Percentiles rank a stretch among this genome's conserved stretches.
These are phyloP conservation scores for Aspergillus novofumigatus DNA, from an alignment of 2,329 filamentous ascomycete species.

Conservation along the genomic window DNA sequence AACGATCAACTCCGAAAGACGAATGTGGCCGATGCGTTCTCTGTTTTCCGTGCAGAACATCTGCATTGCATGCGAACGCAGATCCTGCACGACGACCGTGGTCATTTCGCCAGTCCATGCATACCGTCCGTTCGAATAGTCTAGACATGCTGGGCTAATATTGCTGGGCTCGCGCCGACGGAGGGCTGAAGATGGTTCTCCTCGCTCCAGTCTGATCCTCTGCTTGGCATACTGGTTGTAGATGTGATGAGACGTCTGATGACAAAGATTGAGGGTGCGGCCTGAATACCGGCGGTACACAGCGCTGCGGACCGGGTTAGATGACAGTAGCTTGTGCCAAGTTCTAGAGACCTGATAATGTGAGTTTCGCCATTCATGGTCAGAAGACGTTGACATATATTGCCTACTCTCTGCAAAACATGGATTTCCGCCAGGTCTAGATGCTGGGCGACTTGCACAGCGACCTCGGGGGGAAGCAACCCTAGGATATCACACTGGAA, in stretches of 20 bases:
- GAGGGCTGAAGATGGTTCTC: slow-evolving; percentile 12
- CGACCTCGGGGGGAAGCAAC: slow-evolving; percentile 31
- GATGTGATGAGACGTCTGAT: not conserved
- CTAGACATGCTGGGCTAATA: slow-evolving; percentile 5
- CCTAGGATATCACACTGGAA: slow-evolving; percentile 33
- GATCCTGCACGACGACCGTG: slow-evolving; percentile 11
- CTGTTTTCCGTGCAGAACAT: slow-evolving; percentile 21
- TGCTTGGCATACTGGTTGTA: slow-evolving; percentile 19
- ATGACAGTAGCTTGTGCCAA: slow-evolving; percentile 31
- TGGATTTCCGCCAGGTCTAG: slow-evolving; percentile 27
- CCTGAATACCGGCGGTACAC: slow-evolving; percentile 15
- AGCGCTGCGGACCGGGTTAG: slow-evolving; percentile 14
- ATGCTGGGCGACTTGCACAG: slow-evolving; percentile 21
- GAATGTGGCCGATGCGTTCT: slow-evolving; percentile 11
- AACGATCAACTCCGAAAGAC: slow-evolving; percentile 19
- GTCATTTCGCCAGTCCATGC: slow-evolving; percentile 16
- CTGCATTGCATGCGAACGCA: slow-evolving; percentile 8
- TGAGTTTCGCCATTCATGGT: not conserved
- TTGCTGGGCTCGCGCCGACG: not conserved
- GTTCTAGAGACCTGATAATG: slow-evolving; percentile 29
- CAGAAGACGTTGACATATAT: not conserved
- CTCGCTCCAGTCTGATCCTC: slow-evolving; percentile 21
- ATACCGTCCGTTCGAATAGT: slow-evolving; percentile 18
- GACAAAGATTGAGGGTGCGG: not conserved
- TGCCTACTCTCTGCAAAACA: slow-evolving; percentile 25